Evolutionary conservation across 2,329 filamentous ascomycete species (phyloP), one percentile per base, ranked within the genome.

Genomic region (Paramyrothecium sp.): DNA sequence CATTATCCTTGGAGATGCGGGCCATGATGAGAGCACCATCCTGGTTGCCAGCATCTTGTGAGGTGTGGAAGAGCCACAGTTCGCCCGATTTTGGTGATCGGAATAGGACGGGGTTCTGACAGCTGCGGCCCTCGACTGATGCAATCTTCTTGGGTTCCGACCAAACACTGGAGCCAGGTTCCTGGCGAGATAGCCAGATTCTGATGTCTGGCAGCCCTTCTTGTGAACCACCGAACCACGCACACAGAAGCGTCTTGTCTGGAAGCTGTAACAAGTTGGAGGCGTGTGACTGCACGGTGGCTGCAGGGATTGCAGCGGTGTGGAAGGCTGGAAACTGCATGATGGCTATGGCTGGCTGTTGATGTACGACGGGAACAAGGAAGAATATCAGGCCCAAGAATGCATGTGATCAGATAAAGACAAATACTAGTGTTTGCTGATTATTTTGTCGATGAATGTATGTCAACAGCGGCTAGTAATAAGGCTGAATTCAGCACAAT

Each of bases 211-310:
- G 71, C 3, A 71, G 70, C 0, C 77, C 77, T 62, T 79, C 76
- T 57, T 78, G 76, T 0, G 73, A 77, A 2, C 77, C 77, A 4
- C 77, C 77, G 33, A 79, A 79, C 75, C 75, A 79, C 16, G 66
- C 71, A 57, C 76, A 79, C 0, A 79, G 63, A 0, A 78, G 61
- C 3, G 73, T 73, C n/a, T 69, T 69, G 60, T 77, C 69, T 1
- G 70, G 70, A 0, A 79, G 68, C 26, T 72, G 67, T 11, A 78
- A 64, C 11, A 79, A 68, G 56, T 78, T 78, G 12, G 77, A 79
- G 11, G 77, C 76, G 46, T 79, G 77, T 2, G 71, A 77, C 59
- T 79, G 77, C 3, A 73, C 66, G 1, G 76, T 79, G 20, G 70
- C 65, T 7, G 75, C 67, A 2, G 75, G 75, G 4, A 79, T 63